Conservation (phyloP, 352 stramenopile species). For the Aphanomyces invadans region DNA sequence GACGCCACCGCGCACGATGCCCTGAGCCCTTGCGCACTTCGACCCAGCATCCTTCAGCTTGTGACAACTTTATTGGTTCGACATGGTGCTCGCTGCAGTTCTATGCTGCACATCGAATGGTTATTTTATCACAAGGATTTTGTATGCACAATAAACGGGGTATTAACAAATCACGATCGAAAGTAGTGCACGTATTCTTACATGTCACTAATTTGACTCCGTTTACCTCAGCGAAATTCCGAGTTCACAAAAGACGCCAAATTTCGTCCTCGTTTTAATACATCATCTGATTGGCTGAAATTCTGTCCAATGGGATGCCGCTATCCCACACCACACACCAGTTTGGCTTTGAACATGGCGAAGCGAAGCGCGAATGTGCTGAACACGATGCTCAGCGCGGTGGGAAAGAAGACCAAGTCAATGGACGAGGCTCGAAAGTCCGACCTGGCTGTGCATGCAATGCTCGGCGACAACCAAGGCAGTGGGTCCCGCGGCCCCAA, state of each 20-base stretch:
- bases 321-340: conserved; percentile 1
- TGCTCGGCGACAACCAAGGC: conserved; percentile 12
- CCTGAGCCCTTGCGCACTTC: background rate
- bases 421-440: conserved; percentile 22
- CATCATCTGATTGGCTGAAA: background rate
- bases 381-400: background rate
- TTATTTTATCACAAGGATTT: conserved; percentile 5
- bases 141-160: background rate
- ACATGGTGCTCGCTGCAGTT: background rate
- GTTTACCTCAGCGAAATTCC: background rate
- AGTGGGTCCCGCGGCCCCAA: background rate
- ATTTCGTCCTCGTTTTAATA: background rate
- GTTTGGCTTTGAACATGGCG: background rate
- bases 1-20: background rate
- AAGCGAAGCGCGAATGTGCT: conserved; percentile 1
- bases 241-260: background rate
- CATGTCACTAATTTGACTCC: too few relatives aligned
- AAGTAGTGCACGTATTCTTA: background rate
- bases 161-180: background rate
- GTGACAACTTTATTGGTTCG: conserved; percentile 8
- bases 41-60: background rate
- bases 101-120: background rate
- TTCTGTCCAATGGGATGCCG: conserved; percentile 10
- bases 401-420: conserved; percentile 18
- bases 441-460: background rate